Evolutionary conservation across 1,139 yeast genomes (phyloP), one percentile per base, ranked within the genome.

Genomic region (Kodamaea anthophila): DNA sequence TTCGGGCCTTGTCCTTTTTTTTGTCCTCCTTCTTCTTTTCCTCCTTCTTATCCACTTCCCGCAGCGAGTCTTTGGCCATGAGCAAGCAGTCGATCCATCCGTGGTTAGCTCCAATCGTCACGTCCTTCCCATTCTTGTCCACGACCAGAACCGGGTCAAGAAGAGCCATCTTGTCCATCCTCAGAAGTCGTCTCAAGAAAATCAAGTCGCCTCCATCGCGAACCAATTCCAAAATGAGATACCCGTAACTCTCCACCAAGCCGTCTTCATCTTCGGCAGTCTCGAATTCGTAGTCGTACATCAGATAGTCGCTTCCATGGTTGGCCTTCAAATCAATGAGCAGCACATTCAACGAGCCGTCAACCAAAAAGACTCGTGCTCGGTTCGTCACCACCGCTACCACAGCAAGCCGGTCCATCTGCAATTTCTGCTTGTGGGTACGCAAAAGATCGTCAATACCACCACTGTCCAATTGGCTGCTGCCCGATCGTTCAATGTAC

Each of bases 241-340:
- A 80, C 1, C 88, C 88, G 32, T 59, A 70, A 5, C 49, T 54
- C 3, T 60, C 65, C 32, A 10, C 35, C 35, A 19, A 39, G n/a
- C 53, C 57, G 9, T 53, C 56, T 26, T 73, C 80, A 10, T 56
- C 66, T n/a, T 53, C 55, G 2, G 51, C 47, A 14, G 51, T 46
- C 38, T 66, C 73, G 50, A 81, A 80, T 46, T 81, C 91, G 51
- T 78, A 81, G 51, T 81, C 88, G 48, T 80, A 81, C 78, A 81
- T 75, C 51, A 83, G 82, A 36, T 80, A 75, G 41, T 75, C 77
- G n/a, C 56, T 48, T 42, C 76, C 68, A 58, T 78, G 37, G 68
- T 75, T 55, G 46, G 69, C 68, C 32, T 62, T 65, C 37, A 65
- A 53, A 38, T 66, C 72, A 9, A 66, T 60, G 41, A 65, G 38